phyloP scores from a whole-genome alignment of 23 red algal species.

The Gracilaria caudata region DNA sequence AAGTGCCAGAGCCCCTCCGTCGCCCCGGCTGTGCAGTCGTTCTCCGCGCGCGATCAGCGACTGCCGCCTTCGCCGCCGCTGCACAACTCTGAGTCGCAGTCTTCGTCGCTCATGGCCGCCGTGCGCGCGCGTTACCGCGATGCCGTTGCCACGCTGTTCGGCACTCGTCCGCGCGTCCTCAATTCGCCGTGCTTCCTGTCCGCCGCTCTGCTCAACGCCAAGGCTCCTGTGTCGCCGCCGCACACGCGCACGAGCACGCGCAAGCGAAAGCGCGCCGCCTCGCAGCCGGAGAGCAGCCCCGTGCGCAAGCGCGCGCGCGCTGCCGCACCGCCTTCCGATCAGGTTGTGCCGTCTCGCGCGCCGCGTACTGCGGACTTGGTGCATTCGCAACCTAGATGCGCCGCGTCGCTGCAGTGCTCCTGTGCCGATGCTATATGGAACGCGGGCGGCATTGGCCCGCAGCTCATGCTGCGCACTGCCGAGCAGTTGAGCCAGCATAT shows the following conservation, averaged over 20 bases:
- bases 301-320: background rate
- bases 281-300: too few species aligned
- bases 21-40: background rate
- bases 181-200: slow-evolving; percentile 47
- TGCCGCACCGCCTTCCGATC: background rate
- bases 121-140: slow-evolving; percentile 65
- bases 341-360: background rate
- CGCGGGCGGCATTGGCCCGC: slow-evolving; percentile 41
- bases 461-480: slow-evolving; percentile 56
- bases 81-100: background rate
- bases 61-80: slow-evolving; percentile 63
- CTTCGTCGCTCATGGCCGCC: slow-evolving; percentile 44
- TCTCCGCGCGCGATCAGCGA: slow-evolving; percentile 51
- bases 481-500: slow-evolving; percentile 58
- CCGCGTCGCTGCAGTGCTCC: background rate
- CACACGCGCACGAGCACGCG: background rate
- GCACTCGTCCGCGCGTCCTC: slow-evolving; percentile 62
- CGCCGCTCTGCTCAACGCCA: background rate
- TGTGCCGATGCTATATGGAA: slow-evolving; percentile 40
- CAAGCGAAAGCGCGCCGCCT: background rate
- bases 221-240: background rate
- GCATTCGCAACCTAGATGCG: background rate
- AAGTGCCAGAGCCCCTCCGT: background rate
- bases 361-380: background rate
- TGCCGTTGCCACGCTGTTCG: slow-evolving; percentile 62